Evolutionary conservation across 2,329 filamentous ascomycete species (phyloP).

Genomic region (Camptophora hylomeconis): DNA sequence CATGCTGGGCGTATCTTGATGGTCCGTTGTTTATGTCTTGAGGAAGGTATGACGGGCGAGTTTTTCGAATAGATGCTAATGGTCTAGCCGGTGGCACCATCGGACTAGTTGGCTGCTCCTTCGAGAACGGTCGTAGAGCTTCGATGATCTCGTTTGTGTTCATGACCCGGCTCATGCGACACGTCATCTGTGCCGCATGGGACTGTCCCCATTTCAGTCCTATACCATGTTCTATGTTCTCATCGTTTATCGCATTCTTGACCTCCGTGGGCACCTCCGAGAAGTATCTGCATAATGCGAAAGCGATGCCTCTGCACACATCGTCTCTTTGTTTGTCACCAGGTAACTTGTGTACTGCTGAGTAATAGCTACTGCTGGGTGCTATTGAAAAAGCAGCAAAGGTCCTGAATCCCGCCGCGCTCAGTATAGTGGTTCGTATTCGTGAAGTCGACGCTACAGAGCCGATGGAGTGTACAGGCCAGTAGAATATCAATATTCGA

Average conservation of each 20-base stretch:
- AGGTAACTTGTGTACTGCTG: conserved; percentile 77
- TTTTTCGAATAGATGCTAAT: conserved; percentile 16
- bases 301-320: conserved; percentile 77
- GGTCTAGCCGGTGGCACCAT: conserved; percentile 8
- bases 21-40: conserved; percentile 6
- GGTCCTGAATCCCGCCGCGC: conserved; percentile 74
- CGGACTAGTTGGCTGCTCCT: conserved; percentile 14
- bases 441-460: conserved; percentile 78
- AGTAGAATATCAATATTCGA: conserved; percentile 82
- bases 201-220: conserved; percentile 42
- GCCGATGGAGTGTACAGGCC: conserved; percentile 78
- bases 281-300: conserved; percentile 91
- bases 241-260: conserved; percentile 53
- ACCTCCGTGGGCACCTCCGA: conserved; percentile 66
- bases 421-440: conserved; percentile 88
- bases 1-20: conserved; percentile 5
- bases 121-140: conserved; percentile 40
- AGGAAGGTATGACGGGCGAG: conserved; percentile 15
- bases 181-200: conserved; percentile 83
- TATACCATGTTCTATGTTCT: conserved; percentile 14
- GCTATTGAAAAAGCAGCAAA: conserved; percentile 88
- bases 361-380: conserved; percentile 81
- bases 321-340: conserved; percentile 94
- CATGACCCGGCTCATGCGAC: conserved; percentile 70
- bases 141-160: conserved; percentile 59